Evolutionary conservation across 2,329 filamentous ascomycete genomes (phyloP).

Genomic region (Colletotrichum sp.): DNA sequence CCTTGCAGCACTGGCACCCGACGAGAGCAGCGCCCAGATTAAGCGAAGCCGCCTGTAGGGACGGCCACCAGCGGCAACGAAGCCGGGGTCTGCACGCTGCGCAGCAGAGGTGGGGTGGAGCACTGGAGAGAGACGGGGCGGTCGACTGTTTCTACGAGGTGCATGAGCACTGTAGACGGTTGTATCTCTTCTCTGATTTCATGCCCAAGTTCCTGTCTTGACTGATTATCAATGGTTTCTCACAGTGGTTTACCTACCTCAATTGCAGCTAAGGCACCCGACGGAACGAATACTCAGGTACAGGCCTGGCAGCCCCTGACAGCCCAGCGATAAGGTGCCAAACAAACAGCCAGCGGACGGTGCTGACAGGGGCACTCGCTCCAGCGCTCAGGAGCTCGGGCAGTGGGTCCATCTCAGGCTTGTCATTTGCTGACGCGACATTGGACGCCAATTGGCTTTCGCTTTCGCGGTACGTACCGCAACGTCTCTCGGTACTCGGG

Average conservation of each 20-base stretch:
- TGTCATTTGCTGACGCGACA: conserved; percentile 11
- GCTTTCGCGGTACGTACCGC: background rate
- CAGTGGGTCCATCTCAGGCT: background rate
- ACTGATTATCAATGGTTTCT: background rate
- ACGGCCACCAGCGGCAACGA: background rate
- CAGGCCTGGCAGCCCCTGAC: background rate
- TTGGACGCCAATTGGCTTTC: background rate
- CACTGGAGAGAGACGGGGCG: background rate
- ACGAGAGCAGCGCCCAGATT: background rate
- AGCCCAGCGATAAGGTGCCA: background rate
- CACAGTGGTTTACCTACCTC: background rate
- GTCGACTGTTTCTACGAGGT: background rate
- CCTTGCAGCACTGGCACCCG: conserved; percentile 8
- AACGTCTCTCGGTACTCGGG: background rate
- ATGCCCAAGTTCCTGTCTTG: background rate
- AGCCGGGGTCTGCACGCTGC: background rate
- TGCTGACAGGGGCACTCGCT: conserved; percentile 12
- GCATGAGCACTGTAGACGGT: background rate
- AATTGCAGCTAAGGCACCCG: no score
- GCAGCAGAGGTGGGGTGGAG: background rate
- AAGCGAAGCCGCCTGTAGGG: background rate
- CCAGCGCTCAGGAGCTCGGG: conserved; percentile 4
- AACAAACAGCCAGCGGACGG: background rate
- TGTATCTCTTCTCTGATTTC: background rate
- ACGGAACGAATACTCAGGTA: no score